Evolutionary conservation across 1,139 yeast species (phyloP).

Genomic region (Yamadazyma dendronema): DNA sequence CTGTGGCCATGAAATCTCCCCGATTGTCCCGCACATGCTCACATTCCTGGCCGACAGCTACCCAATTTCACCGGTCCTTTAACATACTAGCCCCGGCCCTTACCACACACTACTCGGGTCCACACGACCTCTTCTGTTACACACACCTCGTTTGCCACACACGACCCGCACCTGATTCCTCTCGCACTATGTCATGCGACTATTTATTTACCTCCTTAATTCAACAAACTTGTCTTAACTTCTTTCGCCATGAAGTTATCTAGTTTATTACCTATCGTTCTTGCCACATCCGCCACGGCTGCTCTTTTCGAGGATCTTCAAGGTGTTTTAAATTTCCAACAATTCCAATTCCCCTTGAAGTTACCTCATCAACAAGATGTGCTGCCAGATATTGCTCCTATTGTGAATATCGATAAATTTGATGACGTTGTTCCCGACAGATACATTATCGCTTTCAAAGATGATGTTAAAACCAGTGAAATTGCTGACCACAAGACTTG

Average conservation of each 20-base stretch:
- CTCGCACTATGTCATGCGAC: background rate
- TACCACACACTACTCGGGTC: no score
- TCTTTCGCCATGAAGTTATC: slow-evolving; percentile 10
- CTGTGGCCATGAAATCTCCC: no score
- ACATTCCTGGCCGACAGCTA: background rate
- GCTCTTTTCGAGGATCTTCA: slow-evolving; percentile 9
- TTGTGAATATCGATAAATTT: slow-evolving; percentile 37
- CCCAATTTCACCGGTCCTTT: no score
- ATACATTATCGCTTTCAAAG: slow-evolving; percentile 73
- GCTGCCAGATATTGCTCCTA: slow-evolving; percentile 37
- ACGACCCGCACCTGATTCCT: no score
- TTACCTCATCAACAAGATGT: no score
- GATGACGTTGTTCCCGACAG: slow-evolving; percentile 66
- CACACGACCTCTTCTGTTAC: no score
- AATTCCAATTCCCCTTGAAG: slow-evolving; percentile 9
- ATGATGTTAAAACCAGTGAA: slow-evolving; percentile 49
- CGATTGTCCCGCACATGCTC: background rate
- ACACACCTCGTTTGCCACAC: no score
- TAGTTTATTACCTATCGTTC: slow-evolving; percentile 1
- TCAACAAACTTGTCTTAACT: no score
- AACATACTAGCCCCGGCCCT: no score
- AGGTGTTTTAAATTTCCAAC: slow-evolving; percentile 9
- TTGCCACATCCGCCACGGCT: slow-evolving; percentile 1
- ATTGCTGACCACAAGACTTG: slow-evolving; percentile 63
- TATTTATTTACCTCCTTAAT: no score